A percentile compares a stretch with the other conserved stretches of the same genome.
Conservation (phyloP, 2,329 filamentous ascomycete species). For the Aspergillus ochraceus region DNA sequence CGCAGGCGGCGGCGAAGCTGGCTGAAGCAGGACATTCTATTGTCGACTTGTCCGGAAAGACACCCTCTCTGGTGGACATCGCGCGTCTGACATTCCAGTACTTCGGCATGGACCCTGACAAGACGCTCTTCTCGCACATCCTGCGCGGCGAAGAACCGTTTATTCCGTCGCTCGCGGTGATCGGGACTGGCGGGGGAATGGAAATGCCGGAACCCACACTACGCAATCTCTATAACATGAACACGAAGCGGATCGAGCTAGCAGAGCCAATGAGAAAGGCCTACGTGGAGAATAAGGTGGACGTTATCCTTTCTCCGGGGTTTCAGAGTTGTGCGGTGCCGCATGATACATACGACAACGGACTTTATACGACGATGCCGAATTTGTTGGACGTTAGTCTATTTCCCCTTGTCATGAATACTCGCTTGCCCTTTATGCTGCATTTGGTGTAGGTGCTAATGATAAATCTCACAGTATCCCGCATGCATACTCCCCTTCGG, state of each 20-base stretch:
- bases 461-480: slow-evolving; percentile 17
- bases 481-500: slow-evolving; percentile 24
- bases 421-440: no score
- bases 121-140: slow-evolving; percentile 19
- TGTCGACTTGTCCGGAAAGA: slow-evolving; percentile 14
- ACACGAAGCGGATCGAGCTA: slow-evolving; percentile 12
- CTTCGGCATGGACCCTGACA: slow-evolving; percentile 25
- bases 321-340: slow-evolving; percentile 24
- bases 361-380: slow-evolving; percentile 22
- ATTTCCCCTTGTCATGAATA: no score
- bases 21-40: slow-evolving; percentile 19
- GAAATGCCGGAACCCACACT: slow-evolving; percentile 15
- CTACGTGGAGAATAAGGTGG: slow-evolving; percentile 21
- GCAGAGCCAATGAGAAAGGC: slow-evolving; percentile 14
- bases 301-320: slow-evolving; percentile 22
- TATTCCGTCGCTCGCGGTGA: slow-evolving; percentile 18
- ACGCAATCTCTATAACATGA: slow-evolving; percentile 20
- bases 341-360: slow-evolving; percentile 22
- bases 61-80: slow-evolving; percentile 9
- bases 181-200: neutral
- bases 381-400: slow-evolving; percentile 26
- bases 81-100: slow-evolving; percentile 16
- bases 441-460: neutral
- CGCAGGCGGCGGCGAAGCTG: slow-evolving; percentile 15
- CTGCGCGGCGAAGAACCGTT: slow-evolving; percentile 18